Conservation (phyloP, 306 rosid species). For the Alnus glutinosa region DNA sequence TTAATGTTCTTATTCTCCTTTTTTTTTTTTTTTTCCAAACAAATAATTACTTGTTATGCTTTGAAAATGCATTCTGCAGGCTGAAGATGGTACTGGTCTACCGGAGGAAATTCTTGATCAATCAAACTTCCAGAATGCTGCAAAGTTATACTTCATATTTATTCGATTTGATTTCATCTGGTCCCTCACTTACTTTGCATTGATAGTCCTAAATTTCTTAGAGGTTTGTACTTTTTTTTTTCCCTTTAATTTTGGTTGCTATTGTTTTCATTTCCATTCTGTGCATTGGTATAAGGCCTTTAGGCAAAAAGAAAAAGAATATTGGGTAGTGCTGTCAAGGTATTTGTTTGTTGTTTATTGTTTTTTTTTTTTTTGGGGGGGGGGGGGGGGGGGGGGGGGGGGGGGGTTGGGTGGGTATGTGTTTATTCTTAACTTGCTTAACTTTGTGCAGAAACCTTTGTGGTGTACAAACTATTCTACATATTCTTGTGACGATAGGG, state of each 20-base stretch:
- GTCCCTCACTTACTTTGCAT: constrained; percentile 72
- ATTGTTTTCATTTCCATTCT: constrained; percentile 13
- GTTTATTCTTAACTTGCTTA: constrained; percentile 10
- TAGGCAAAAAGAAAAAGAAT: constrained; percentile 5
- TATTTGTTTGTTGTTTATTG: not conserved
- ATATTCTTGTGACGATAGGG: constrained; percentile 71
- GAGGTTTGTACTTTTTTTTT: constrained; percentile 60
- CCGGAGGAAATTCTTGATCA: constrained; percentile 87
- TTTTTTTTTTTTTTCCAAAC: not conserved
- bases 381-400: too few species aligned
- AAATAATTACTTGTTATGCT: constrained; percentile 28
- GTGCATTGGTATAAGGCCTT: not conserved
- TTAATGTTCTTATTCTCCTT: not conserved
- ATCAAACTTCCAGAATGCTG: constrained; percentile 64
- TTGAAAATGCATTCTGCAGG: constrained; percentile 59
- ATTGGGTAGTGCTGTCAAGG: constrained; percentile 12
- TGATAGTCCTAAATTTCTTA: constrained; percentile 74
- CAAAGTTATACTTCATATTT: constrained; percentile 66
- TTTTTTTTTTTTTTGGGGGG: too few species aligned
- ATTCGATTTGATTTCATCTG: constrained; percentile 50
- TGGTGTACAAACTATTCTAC: constrained; percentile 67
- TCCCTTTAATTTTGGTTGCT: constrained; percentile 5
- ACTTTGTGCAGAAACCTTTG: constrained; percentile 70
- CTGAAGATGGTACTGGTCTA: constrained; percentile 90
- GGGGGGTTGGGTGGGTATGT: too few species aligned